These are phyloP conservation scores for Suhomyces pyralidae DNA, from an alignment of 805 yeast genomes.

Conservation along the genomic window DNA sequence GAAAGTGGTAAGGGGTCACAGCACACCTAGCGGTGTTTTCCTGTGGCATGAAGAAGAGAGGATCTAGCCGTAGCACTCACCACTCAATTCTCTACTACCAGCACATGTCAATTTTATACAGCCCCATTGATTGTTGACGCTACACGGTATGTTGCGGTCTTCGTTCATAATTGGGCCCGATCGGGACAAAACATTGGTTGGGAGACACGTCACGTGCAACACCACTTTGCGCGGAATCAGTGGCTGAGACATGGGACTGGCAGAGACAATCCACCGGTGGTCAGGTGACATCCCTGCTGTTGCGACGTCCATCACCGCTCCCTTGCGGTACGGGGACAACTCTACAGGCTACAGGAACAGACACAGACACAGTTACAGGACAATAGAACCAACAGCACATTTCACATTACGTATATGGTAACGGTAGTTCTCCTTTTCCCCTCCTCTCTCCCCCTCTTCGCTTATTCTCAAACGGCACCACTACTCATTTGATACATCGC, in stretches of 20 bases:
- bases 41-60: no score
- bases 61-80: no score
- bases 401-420: no score
- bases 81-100: not conserved
- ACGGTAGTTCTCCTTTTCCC: no score
- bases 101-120: not conserved
- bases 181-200: not conserved
- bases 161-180: not conserved
- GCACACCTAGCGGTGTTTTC: no score
- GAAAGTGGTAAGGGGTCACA: not conserved
- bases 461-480: not conserved
- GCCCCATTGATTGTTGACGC: not conserved
- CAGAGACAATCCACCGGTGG: not conserved
- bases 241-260: not conserved
- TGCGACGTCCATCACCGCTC: not conserved
- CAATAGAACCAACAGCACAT: not conserved
- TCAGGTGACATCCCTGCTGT: not conserved
- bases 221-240: not conserved
- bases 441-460: not conserved
- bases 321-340: not conserved
- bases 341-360: not conserved
- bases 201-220: not conserved
- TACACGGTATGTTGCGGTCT: slow-evolving; percentile 1
- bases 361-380: not conserved
- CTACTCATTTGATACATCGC: not conserved